A percentile compares a stretch with the other conserved stretches of the same genome.
Conservation (phyloP, 1,284 basidiomycete species). For the Hymenochaete sp. region DNA sequence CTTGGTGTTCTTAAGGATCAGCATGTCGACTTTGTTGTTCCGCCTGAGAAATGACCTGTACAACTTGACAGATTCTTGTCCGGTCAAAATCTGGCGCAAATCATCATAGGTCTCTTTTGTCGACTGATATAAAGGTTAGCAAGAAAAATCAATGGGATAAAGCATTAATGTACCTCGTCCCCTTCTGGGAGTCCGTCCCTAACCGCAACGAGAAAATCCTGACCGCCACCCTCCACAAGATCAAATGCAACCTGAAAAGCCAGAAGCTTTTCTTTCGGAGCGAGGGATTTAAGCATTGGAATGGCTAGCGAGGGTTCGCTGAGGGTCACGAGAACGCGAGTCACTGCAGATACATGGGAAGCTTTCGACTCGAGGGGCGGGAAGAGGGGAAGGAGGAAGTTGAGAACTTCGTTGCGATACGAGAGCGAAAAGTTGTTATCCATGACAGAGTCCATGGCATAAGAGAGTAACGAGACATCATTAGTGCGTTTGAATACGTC, state of each 20-base stretch:
- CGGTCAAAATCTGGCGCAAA: slow-evolving; percentile 74
- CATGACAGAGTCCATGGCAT: slow-evolving; percentile 84
- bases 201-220: slow-evolving; percentile 80
- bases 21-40: slow-evolving; percentile 86
- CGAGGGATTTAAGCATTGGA: slow-evolving; percentile 59
- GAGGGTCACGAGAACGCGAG: slow-evolving; percentile 82
- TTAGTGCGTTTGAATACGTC: slow-evolving; percentile 63
- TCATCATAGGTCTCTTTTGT: slow-evolving; percentile 59
- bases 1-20: slow-evolving; percentile 88
- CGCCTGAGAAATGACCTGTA: slow-evolving; percentile 91
- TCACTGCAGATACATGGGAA: slow-evolving; percentile 66
- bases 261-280: slow-evolving; percentile 63
- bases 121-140: slow-evolving; percentile 32
- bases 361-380: slow-evolving; percentile 67
- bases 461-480: slow-evolving; percentile 75
- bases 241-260: slow-evolving; percentile 95
- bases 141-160: slow-evolving; percentile 12
- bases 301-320: slow-evolving; percentile 70
- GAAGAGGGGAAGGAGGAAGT: slow-evolving; percentile 79
- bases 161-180: slow-evolving; percentile 37
- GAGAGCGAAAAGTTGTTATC: slow-evolving; percentile 75
- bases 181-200: slow-evolving; percentile 57
- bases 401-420: slow-evolving; percentile 77
- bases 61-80: slow-evolving; percentile 83
- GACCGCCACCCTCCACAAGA: slow-evolving; percentile 84